Evolutionary conservation across 2,329 filamentous ascomycete genomes (phyloP), one percentile per base, ranked within the genome.

Genomic region (Cladophialophora exuberans): DNA sequence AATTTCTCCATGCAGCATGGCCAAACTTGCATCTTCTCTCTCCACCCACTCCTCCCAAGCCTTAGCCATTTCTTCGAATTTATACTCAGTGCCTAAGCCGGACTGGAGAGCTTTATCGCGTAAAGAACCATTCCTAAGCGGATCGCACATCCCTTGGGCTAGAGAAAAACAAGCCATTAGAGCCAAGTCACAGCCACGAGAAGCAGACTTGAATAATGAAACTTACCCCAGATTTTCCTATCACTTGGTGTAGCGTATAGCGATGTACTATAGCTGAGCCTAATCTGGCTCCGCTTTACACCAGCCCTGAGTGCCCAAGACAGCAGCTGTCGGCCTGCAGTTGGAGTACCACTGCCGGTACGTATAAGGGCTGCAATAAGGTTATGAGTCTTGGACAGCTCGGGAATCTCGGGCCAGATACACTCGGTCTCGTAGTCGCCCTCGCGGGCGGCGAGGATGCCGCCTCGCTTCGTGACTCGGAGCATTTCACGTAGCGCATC

Each of bases 401-500:
- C 69, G 22, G 72, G 66, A 11, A 63, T 47, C 15, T 65, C 47
- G 7, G 52, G 47, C 17, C 50, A 60, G 20, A 72, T 71, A 60
- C 68, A 72, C 44, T 71, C 73, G 38, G 67, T 68, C 55, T 63
- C 42, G 30, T 65, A 62, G 11, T 62, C 61, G 23, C 43, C 55
- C 23, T 62, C 67, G 30, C 71, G 64, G 9, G 70, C 64, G 2
- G 72, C 72, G 1, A 79, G 59, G 1, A 76, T 56, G 1, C 76
- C 77, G 2, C 76, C 76, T 0, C 72, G 68, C 58, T 70, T 76
- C 1, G 76, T 69, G 3, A 79, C 73, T 1, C 77, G 44, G 47
- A 49, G 56, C 57, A 57, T 60, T 44, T 62, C 60, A 23, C 38
- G 17, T 17, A 64, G 52, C 28, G 46, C 52, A 15, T 52, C 43